Conservation (phyloP, 257 asterid species). For the Salvia splendens region DNA sequence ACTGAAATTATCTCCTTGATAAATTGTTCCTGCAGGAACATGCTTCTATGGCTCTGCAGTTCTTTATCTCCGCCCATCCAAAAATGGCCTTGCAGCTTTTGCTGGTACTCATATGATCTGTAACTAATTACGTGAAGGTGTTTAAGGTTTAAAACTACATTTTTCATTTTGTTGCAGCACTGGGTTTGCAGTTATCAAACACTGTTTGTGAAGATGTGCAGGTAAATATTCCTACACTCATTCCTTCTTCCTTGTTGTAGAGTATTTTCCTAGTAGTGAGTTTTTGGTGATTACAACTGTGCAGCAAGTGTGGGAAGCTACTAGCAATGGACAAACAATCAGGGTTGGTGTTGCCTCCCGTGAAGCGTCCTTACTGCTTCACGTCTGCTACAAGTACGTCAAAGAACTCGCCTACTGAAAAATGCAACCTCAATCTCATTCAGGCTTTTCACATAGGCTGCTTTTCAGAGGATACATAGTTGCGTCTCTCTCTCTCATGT, state of each 20-base stretch:
- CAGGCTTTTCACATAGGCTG: slow-evolving; percentile 73
- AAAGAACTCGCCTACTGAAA: slow-evolving; percentile 38
- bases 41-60: slow-evolving; percentile 88
- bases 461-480: slow-evolving; percentile 55
- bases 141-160: slow-evolving; percentile 12
- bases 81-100: slow-evolving; percentile 58
- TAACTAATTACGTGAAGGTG: neutral
- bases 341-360: slow-evolving; percentile 74
- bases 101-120: slow-evolving; percentile 51
- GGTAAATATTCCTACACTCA: slow-evolving; percentile 38
- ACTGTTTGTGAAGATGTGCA: slow-evolving; percentile 72
- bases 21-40: slow-evolving; percentile 62
- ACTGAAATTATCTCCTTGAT: slow-evolving; percentile 18
- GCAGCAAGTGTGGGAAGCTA: slow-evolving; percentile 84
- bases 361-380: slow-evolving; percentile 64
- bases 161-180: slow-evolving; percentile 44
- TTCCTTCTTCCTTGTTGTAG: neutral
- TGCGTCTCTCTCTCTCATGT: slow-evolving; percentile 5
- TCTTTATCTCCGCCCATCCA: slow-evolving; percentile 54
- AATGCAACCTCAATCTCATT: slow-evolving; percentile 38
- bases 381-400: slow-evolving; percentile 37
- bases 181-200: slow-evolving; percentile 90
- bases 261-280: slow-evolving; percentile 2
- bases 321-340: slow-evolving; percentile 80
- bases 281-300: slow-evolving; percentile 4